Conservation (phyloP, 2,329 filamentous ascomycete species). For the Hymenoscyphus infarciens region DNA sequence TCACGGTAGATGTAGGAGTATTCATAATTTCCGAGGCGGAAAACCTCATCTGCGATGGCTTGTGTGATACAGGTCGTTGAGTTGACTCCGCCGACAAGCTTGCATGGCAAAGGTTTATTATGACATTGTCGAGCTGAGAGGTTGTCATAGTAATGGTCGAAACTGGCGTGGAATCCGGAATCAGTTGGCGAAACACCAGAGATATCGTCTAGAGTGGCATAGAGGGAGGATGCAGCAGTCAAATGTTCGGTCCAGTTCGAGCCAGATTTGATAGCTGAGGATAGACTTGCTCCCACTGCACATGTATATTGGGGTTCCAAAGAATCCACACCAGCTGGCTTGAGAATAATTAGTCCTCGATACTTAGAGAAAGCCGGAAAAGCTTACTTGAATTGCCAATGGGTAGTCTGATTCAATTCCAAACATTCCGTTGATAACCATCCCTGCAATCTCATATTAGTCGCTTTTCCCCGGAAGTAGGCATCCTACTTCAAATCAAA, state of each 20-base stretch:
- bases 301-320: slow-evolving; percentile 74
- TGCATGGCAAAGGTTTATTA: slow-evolving; percentile 67
- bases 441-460: slow-evolving; percentile 41
- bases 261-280: slow-evolving; percentile 42
- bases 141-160: slow-evolving; percentile 85
- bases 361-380: background rate
- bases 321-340: slow-evolving; percentile 58
- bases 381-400: slow-evolving; percentile 46
- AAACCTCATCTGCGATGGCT: slow-evolving; percentile 63
- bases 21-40: slow-evolving; percentile 75
- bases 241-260: slow-evolving; percentile 64
- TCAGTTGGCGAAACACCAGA: slow-evolving; percentile 59
- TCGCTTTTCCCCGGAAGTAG: background rate
- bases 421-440: slow-evolving; percentile 71
- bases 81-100: slow-evolving; percentile 43
- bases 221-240: slow-evolving; percentile 51
- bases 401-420: slow-evolving; percentile 41
- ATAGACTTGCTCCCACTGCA: slow-evolving; percentile 44
- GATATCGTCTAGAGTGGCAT: slow-evolving; percentile 59
- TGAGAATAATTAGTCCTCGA: background rate
- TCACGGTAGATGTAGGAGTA: slow-evolving; percentile 77
- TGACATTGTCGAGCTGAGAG: slow-evolving; percentile 77
- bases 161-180: slow-evolving; percentile 63
- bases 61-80: slow-evolving; percentile 59
- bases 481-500: too few species aligned